A percentile compares a stretch with the other conserved stretches of the same genome.
These are phyloP conservation scores for Claviceps sp. DNA, from an alignment of 2,329 filamentous ascomycete genomes.

Conservation along the genomic window DNA sequence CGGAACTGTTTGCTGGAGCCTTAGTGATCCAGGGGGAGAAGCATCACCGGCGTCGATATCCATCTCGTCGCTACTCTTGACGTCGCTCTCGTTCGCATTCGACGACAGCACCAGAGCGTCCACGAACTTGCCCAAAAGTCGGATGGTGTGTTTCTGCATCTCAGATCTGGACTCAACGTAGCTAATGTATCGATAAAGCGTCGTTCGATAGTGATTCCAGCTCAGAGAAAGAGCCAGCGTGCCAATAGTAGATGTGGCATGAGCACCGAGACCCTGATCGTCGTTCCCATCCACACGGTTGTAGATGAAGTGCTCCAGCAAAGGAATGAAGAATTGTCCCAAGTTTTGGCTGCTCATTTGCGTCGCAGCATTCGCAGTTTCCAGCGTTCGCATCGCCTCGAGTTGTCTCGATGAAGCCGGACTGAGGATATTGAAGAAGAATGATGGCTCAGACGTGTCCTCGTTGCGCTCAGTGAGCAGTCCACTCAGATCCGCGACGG, in stretches of 20 bases:
- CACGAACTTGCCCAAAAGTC: conserved; percentile 66
- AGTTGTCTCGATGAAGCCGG: conserved; percentile 79
- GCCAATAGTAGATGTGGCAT: conserved; percentile 71
- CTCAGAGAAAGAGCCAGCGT: conserved; percentile 62
- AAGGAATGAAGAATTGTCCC: conserved; percentile 74
- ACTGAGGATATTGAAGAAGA: conserved; percentile 87
- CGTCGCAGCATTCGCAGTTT: conserved; percentile 49
- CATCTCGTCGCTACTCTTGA: conserved; percentile 17
- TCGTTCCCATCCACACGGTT: conserved; percentile 59
- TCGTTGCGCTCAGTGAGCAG: conserved; percentile 52
- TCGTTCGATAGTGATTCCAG: conserved; percentile 80
- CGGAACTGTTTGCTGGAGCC: conserved; percentile 54
- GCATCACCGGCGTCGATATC: conserved; percentile 24
- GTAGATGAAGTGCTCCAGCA: conserved; percentile 90
- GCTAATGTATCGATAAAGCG: conserved; percentile 70
- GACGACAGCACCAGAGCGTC: conserved; percentile 58
- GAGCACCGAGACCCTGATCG: conserved; percentile 74
- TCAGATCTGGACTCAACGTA: conserved; percentile 73
- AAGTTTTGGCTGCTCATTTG: conserved; percentile 65
- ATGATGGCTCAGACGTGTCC: conserved; percentile 51
- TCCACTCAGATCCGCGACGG: conserved; percentile 58
- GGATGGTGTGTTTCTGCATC: conserved; percentile 72
- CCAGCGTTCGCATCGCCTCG: conserved; percentile 67
- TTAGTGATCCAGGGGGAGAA: conserved; percentile 14
- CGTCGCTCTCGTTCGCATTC: conserved; percentile 19